Percentiles rank a stretch among this genome's conserved stretches.
Conservation (phyloP, 805 yeast species). For the Starmerella asiatica region DNA sequence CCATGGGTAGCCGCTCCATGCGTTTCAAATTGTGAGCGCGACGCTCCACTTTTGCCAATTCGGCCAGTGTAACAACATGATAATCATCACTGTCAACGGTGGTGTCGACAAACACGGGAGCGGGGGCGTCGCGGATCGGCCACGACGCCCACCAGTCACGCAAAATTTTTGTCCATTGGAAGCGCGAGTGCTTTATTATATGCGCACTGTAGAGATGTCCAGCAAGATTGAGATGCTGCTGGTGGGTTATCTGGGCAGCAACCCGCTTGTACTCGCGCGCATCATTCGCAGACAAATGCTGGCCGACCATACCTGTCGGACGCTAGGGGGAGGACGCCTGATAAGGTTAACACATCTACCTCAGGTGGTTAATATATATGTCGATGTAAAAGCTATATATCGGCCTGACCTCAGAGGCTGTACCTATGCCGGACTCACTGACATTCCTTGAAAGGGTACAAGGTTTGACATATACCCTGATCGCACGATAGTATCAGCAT, state of each 20-base stretch:
- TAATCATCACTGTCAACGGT: constrained; percentile 10
- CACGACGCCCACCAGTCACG: constrained; percentile 44
- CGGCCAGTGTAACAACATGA: neutral
- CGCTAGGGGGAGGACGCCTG: too few relatives aligned
- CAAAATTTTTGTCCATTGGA: neutral
- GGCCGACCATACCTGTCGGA: too few relatives aligned
- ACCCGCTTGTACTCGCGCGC: constrained; percentile 4
- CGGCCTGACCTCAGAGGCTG: too few relatives aligned
- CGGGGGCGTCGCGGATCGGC: constrained; percentile 35
- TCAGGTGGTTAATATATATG: too few relatives aligned
- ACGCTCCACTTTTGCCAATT: neutral
- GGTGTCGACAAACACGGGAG: constrained; percentile 15
- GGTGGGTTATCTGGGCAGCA: constrained; percentile 16
- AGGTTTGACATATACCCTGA: too few relatives aligned
- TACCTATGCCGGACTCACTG: too few relatives aligned
- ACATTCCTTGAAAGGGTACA: too few relatives aligned
- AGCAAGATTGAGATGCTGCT: constrained; percentile 36
- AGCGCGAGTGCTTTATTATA: constrained; percentile 23
- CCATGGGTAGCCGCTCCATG: constrained; percentile 7
- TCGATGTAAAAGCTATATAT: too few relatives aligned
- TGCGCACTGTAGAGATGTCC: constrained; percentile 50
- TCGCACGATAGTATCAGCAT: too few relatives aligned
- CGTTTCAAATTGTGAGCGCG: neutral
- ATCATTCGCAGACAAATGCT: too few relatives aligned
- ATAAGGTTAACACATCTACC: too few relatives aligned